Evolutionary conservation across 1,284 basidiomycete species (phyloP).

Genomic region (Ustilago lituana): DNA sequence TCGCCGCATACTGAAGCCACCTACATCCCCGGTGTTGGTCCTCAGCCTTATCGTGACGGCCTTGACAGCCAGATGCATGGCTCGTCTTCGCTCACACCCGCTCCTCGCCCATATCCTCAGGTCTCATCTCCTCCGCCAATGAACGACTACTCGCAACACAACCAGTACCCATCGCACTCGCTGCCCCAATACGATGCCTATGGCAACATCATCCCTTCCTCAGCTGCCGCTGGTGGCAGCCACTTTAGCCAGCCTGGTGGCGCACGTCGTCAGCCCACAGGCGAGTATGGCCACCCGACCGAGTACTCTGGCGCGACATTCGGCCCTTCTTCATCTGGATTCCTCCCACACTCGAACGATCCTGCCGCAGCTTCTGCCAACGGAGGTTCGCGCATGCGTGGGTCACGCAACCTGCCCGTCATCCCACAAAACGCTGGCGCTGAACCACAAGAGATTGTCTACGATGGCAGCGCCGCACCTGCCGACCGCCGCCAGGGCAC

Average conservation of each 20-base stretch:
- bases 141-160: constrained; percentile 13
- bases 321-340: constrained; percentile 26
- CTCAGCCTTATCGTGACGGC: constrained; percentile 57
- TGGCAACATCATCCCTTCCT: constrained; percentile 20
- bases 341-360: constrained; percentile 7
- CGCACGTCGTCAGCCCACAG: constrained; percentile 35
- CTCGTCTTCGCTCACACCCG: constrained; percentile 16
- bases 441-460: constrained; percentile 32
- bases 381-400: constrained; percentile 16
- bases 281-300: constrained; percentile 45
- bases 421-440: constrained; percentile 26
- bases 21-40: constrained; percentile 51
- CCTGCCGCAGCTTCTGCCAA: background rate
- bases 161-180: constrained; percentile 15
- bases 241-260: constrained; percentile 18
- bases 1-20: constrained; percentile 25
- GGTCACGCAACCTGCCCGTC: constrained; percentile 25
- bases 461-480: constrained; percentile 8
- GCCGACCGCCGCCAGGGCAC: constrained; percentile 32
- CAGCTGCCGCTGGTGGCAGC: constrained; percentile 16
- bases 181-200: constrained; percentile 35
- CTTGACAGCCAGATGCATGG: too few species aligned
- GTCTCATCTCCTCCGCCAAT: constrained; percentile 35
- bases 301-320: constrained; percentile 50
- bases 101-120: constrained; percentile 34